Percentiles rank a stretch among this genome's conserved stretches.
phyloP scores from a whole-genome alignment of 2,329 filamentous ascomycete species.

The Apiospora phragmitis region DNA sequence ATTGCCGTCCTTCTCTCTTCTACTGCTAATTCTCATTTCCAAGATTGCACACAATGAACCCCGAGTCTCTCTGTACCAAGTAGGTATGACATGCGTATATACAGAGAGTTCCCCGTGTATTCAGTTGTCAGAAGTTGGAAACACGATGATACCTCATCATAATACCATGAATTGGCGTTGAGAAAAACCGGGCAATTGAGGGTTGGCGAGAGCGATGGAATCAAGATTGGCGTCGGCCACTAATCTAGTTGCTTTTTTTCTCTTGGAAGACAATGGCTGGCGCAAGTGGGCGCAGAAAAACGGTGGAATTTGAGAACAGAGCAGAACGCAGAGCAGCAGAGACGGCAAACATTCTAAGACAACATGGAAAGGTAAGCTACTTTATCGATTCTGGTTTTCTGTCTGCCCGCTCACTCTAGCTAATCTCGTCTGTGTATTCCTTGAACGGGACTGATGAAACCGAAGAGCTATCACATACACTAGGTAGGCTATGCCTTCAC shows the following conservation, averaged over 20 bases:
- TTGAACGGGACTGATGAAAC: not conserved
- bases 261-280: not conserved
- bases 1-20: not conserved
- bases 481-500: too few relatives aligned
- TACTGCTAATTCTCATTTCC: not conserved
- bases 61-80: not conserved
- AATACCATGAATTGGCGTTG: not conserved
- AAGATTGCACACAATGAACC: not conserved
- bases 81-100: not conserved
- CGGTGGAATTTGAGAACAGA: not conserved
- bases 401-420: not conserved
- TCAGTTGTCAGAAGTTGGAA: not conserved
- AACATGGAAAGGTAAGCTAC: not conserved
- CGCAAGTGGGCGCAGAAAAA: slow-evolving; percentile 1
- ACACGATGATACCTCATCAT: not conserved
- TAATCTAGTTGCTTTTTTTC: not conserved
- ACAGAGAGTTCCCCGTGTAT: too few relatives aligned
- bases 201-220: not conserved
- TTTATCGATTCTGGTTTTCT: not conserved
- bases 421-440: not conserved
- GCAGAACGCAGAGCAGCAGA: not conserved
- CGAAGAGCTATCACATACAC: too few relatives aligned
- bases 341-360: not conserved
- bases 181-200: not conserved
- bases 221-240: slow-evolving; percentile 5